phyloP scores from a whole-genome alignment of 345 rosid species.

The Eucalyptus sp. region DNA sequence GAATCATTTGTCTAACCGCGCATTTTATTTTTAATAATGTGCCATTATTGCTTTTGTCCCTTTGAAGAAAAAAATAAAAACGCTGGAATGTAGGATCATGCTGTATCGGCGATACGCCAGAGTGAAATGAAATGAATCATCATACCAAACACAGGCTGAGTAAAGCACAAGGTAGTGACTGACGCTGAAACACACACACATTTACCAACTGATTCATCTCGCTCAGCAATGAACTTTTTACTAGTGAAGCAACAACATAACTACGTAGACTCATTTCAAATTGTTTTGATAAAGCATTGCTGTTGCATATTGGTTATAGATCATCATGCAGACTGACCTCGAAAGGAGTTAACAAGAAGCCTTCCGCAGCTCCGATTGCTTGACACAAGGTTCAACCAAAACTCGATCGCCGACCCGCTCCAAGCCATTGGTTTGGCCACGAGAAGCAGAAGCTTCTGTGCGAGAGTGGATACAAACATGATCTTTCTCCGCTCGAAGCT shows the following conservation, averaged over 20 bases:
- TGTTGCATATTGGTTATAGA: not conserved
- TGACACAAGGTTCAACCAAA: slow-evolving; percentile 34
- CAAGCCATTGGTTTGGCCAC: slow-evolving; percentile 24
- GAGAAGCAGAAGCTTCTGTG: slow-evolving; percentile 24
- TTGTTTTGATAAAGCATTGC: not conserved
- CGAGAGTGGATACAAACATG: slow-evolving; percentile 36
- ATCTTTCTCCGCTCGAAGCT: slow-evolving; percentile 36
- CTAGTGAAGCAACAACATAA: not conserved
- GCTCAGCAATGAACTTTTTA: not conserved
- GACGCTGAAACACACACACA: too few relatives aligned
- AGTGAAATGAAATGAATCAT: not conserved
- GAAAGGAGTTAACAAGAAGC: slow-evolving; percentile 12
- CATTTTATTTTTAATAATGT: not conserved
- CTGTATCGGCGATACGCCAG: not conserved
- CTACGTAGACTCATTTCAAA: not conserved
- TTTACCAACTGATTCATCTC: not conserved
- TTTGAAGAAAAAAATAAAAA: not conserved
- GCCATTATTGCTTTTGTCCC: not conserved
- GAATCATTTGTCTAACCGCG: not conserved
- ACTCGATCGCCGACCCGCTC: slow-evolving; percentile 28
- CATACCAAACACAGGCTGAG: not conserved
- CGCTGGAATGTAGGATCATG: not conserved
- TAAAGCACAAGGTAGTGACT: not conserved
- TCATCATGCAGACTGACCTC: slow-evolving; percentile 5
- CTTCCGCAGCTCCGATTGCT: slow-evolving; percentile 12